Evolutionary conservation across 352 stramenopile species (phyloP).

Genomic region (Pythium plurisporium): DNA sequence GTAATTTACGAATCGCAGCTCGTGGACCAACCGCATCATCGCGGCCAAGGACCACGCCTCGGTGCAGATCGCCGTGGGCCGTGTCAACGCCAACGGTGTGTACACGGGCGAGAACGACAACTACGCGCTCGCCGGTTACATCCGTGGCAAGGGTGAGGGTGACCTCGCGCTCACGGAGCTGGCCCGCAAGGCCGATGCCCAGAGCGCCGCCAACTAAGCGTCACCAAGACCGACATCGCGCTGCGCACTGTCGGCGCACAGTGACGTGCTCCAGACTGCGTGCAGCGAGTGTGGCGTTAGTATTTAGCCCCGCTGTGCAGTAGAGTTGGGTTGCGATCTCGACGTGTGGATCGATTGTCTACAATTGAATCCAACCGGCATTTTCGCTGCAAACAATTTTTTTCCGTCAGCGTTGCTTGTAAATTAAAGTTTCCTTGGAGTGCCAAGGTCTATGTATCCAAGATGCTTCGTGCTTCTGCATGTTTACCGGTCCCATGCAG

Average conservation of each 20-base stretch:
- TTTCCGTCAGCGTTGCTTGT: not conserved
- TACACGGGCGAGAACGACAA: constrained; percentile 96
- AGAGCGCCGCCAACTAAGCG: constrained; percentile 44
- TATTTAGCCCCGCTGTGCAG: constrained; percentile 13
- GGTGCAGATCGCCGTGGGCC: constrained; percentile 97
- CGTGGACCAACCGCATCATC: constrained; percentile 98
- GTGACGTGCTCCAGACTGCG: not conserved
- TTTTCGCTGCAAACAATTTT: not conserved
- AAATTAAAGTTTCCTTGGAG: constrained; percentile 4
- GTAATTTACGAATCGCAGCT: constrained; percentile 44
- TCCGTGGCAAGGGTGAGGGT: constrained; percentile 94
- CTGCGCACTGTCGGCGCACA: not conserved
- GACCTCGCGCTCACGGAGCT: constrained; percentile 93
- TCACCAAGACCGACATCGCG: constrained; percentile 2
- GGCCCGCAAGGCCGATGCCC: constrained; percentile 63
- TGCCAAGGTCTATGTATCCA: too few species aligned
- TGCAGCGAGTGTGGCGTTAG: not conserved
- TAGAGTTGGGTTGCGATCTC: constrained; percentile 17
- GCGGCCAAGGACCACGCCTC: constrained; percentile 97
- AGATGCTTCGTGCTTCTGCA: too few species aligned
- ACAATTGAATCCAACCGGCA: constrained; percentile 13
- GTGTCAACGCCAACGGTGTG: constrained; percentile 95
- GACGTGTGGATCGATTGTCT: constrained; percentile 8
- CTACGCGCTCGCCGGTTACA: constrained; percentile 95
- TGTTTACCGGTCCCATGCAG: too few species aligned